Percentiles rank a stretch among this genome's conserved stretches.
Conservation (phyloP, 176 grass and related monocot species). For the Cenchrus americanus region DNA sequence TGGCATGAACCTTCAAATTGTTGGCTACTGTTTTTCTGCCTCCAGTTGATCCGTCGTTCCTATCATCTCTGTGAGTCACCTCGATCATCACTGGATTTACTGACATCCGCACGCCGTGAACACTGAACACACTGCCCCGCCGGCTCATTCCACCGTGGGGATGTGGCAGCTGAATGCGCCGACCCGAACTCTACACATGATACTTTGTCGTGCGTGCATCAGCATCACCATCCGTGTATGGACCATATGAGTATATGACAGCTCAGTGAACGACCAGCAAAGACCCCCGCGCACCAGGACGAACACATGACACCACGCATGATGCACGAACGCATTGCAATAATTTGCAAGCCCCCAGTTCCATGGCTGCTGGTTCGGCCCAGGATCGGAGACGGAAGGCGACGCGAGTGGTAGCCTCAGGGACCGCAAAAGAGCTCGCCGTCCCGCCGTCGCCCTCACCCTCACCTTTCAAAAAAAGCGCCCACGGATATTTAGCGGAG, state of each 20-base stretch:
- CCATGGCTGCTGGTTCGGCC: not conserved
- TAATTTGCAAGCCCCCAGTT: not conserved
- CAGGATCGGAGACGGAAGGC: not conserved
- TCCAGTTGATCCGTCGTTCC: too few relatives aligned
- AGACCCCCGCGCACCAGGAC: not conserved
- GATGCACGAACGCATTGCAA: not conserved
- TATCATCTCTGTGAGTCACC: too few relatives aligned
- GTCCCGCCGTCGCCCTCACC: not conserved
- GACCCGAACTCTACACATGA: not conserved
- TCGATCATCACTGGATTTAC: too few relatives aligned
- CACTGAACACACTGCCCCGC: too few relatives aligned
- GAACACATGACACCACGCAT: constrained; percentile 1
- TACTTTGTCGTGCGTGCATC: constrained; percentile 12
- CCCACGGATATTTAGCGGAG: constrained; percentile 23
- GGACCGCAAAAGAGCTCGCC: not conserved
- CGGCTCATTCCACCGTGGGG: not conserved
- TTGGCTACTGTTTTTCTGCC: too few relatives aligned
- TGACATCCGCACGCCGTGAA: too few relatives aligned
- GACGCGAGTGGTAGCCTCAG: constrained; percentile 1
- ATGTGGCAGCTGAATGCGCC: not conserved
- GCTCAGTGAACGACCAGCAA: constrained; percentile 38
- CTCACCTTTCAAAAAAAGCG: not conserved
- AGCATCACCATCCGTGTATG: constrained; percentile 12
- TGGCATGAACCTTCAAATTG: too few relatives aligned
- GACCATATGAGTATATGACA: not conserved